Evolutionary conservation across 2,329 filamentous ascomycete genomes (phyloP).

Genomic region (Fusarium sp.): DNA sequence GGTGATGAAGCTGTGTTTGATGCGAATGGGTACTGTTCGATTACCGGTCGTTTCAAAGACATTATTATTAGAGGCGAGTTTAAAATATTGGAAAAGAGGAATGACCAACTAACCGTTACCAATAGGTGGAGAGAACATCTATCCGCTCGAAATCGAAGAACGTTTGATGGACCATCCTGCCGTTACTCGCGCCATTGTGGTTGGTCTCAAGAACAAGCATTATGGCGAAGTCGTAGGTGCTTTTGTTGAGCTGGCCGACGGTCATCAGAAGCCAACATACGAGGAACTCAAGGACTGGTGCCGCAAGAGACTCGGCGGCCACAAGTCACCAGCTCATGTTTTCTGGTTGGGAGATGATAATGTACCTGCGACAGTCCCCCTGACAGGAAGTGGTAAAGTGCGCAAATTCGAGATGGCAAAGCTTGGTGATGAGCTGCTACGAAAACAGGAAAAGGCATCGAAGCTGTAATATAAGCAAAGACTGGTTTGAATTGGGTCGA

Average conservation of each 20-base stretch:
- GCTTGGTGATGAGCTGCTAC: slow-evolving; percentile 66
- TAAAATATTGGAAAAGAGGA: slow-evolving; percentile 22
- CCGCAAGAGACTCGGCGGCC: slow-evolving; percentile 68
- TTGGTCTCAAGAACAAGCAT: slow-evolving; percentile 75
- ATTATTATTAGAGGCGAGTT: slow-evolving; percentile 77
- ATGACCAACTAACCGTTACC: slow-evolving; percentile 32
- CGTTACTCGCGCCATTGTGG: slow-evolving; percentile 74
- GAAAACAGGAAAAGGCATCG: slow-evolving; percentile 59
- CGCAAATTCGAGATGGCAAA: slow-evolving; percentile 74
- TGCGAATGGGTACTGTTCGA: slow-evolving; percentile 75
- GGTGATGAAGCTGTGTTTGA: slow-evolving; percentile 78
- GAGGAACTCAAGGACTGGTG: slow-evolving; percentile 73
- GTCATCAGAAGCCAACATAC: slow-evolving; percentile 57
- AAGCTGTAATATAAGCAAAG: slow-evolving; percentile 54
- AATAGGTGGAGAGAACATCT: slow-evolving; percentile 77
- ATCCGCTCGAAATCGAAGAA: slow-evolving; percentile 81
- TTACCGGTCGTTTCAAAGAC: slow-evolving; percentile 82
- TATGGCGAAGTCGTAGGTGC: slow-evolving; percentile 80
- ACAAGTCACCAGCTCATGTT: slow-evolving; percentile 78
- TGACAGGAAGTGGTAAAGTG: slow-evolving; percentile 80
- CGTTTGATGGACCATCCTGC: slow-evolving; percentile 73
- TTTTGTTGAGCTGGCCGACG: slow-evolving; percentile 63
- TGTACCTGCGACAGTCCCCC: slow-evolving; percentile 66
- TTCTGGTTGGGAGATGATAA: slow-evolving; percentile 78
- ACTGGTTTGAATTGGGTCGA: neutral